These are phyloP conservation scores for Helicocarpus griseus DNA, from an alignment of 2,329 filamentous ascomycete genomes.

Conservation along the genomic window DNA sequence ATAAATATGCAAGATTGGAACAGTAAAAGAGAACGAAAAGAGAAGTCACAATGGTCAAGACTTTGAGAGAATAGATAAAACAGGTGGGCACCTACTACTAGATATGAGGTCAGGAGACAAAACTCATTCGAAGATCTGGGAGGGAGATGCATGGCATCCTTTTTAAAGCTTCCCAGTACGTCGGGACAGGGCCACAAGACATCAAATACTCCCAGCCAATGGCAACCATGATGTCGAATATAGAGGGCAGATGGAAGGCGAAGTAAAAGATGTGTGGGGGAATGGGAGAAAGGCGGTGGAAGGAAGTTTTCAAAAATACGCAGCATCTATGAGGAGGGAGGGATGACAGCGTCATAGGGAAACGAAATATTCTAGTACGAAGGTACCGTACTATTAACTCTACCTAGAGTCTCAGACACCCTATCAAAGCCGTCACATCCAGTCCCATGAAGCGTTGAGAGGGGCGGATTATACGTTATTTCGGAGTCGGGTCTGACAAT, in stretches of 20 bases:
- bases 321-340: neutral
- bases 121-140: neutral
- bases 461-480: neutral
- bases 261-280: slow-evolving; percentile 2
- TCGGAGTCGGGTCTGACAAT: neutral
- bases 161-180: slow-evolving; percentile 15
- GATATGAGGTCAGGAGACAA: neutral
- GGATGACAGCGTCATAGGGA: slow-evolving; percentile 1
- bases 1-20: neutral
- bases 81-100: neutral
- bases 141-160: slow-evolving; percentile 12
- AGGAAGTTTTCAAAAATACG: neutral
- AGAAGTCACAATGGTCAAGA: neutral
- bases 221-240: neutral
- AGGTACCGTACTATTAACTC: neutral
- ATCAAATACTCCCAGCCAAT: slow-evolving; percentile 2
- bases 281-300: slow-evolving; percentile 3
- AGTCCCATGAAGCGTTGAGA: neutral
- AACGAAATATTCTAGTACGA: neutral
- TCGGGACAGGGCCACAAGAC: slow-evolving; percentile 14
- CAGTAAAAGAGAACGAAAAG: neutral
- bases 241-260: neutral
- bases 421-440: neutral
- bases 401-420: slow-evolving; percentile 1
- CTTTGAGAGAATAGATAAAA: neutral